These are phyloP conservation scores for Pistacia integerrima DNA, from an alignment of 345 rosid species.

Conservation along the genomic window DNA sequence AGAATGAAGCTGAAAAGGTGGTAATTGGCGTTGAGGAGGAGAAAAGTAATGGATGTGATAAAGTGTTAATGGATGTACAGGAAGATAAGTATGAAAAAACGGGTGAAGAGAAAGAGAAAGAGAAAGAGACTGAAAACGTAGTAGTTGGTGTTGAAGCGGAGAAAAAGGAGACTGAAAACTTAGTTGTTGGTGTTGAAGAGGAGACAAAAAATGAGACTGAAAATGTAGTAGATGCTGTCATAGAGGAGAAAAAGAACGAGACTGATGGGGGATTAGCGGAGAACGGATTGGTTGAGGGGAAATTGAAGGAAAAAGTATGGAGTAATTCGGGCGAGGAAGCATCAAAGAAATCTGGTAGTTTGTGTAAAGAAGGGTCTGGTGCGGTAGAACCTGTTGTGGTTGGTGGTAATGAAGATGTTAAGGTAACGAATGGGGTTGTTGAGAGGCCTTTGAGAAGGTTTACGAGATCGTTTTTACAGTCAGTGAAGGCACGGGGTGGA, in stretches of 20 bases:
- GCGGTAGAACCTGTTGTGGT: slow-evolving; percentile 19
- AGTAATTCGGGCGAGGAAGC: slow-evolving; percentile 29
- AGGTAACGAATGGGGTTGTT: slow-evolving; percentile 24
- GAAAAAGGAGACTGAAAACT: neutral
- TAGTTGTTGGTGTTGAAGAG: neutral
- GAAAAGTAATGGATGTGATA: neutral
- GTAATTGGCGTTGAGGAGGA: slow-evolving; percentile 4
- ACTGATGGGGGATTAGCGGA: neutral
- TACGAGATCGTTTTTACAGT: slow-evolving; percentile 56
- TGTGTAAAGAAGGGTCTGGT: slow-evolving; percentile 26
- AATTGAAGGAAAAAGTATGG: slow-evolving; percentile 13
- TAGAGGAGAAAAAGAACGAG: neutral
- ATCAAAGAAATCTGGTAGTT: slow-evolving; percentile 8
- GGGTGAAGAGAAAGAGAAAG: neutral
- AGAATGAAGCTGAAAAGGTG: neutral
- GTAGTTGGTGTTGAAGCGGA: slow-evolving; percentile 13
- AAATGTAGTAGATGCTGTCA: slow-evolving; percentile 4
- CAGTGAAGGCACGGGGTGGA: slow-evolving; percentile 4
- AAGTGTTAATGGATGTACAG: slow-evolving; percentile 11
- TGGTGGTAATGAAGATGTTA: slow-evolving; percentile 18
- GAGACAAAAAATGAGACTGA: neutral
- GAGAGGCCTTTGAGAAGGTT: slow-evolving; percentile 43
- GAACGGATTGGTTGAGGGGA: slow-evolving; percentile 11
- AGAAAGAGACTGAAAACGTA: neutral
- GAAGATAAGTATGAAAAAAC: neutral